Conservation (phyloP, 768 basidiomycete genomes). For the Russula abietina region DNA sequence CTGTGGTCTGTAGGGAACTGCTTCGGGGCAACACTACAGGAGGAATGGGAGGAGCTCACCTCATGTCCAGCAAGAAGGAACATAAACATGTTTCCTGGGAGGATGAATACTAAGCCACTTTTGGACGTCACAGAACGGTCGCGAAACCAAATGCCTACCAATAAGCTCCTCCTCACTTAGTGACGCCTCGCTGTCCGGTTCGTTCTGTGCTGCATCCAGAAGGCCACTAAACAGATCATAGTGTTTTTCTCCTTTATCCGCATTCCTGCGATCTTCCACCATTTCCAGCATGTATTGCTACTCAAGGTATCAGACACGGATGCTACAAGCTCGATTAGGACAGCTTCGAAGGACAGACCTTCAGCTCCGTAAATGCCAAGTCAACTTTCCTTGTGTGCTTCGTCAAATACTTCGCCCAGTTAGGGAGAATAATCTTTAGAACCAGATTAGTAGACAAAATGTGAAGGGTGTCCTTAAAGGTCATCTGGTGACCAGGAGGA, state of each 20-base stretch:
- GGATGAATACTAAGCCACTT: background rate
- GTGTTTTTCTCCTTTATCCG: slow-evolving; percentile 23
- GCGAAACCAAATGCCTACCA: background rate
- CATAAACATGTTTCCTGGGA: slow-evolving; percentile 29
- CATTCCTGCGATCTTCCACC: slow-evolving; percentile 23
- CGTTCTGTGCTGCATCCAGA: slow-evolving; percentile 24
- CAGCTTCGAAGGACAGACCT: slow-evolving; percentile 28
- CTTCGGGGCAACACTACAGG: background rate
- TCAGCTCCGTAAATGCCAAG: slow-evolving; percentile 40
- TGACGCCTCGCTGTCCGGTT: slow-evolving; percentile 15
- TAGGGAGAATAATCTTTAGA: slow-evolving; percentile 37
- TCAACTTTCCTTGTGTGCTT: slow-evolving; percentile 31
- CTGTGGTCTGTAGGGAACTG: slow-evolving; percentile 31
- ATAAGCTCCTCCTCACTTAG: slow-evolving; percentile 26
- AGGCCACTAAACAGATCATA: slow-evolving; percentile 31
- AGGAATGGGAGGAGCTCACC: slow-evolving; percentile 12
- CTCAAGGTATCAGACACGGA: background rate
- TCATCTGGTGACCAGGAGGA: slow-evolving; percentile 41
- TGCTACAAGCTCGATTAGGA: background rate
- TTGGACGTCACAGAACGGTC: background rate
- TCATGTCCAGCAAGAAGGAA: slow-evolving; percentile 34
- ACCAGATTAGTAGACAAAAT: slow-evolving; percentile 36
- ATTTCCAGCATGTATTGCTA: slow-evolving; percentile 30
- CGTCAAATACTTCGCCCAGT: slow-evolving; percentile 37
- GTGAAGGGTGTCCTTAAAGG: slow-evolving; percentile 48